Percentiles rank a stretch among this genome's conserved stretches.
These are phyloP conservation scores for Pelargonium nanum DNA, from an alignment of 345 rosid species.

Conservation along the genomic window DNA sequence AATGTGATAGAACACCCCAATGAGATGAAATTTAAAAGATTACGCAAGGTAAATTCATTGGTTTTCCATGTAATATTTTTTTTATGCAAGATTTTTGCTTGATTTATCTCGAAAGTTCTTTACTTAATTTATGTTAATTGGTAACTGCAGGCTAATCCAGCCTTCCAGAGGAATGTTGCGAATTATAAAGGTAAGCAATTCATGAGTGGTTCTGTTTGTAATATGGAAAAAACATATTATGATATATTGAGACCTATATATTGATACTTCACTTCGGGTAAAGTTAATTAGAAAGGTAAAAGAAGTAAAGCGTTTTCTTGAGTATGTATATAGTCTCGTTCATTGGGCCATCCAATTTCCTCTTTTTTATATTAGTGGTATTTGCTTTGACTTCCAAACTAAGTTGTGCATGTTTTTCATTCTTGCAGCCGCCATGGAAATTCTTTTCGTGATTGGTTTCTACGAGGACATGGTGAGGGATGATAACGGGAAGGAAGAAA, in stretches of 20 bases:
- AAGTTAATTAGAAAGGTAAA: neutral
- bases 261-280: neutral
- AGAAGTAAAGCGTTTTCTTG: neutral
- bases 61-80: neutral
- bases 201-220: neutral
- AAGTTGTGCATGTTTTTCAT: neutral
- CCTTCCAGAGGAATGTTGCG: constrained; percentile 51
- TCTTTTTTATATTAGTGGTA: too few species aligned
- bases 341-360: too few species aligned
- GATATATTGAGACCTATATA: neutral
- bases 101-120: neutral
- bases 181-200: constrained; percentile 43
- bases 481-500: constrained; percentile 42
- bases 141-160: constrained; percentile 61
- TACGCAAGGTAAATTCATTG: constrained; percentile 51
- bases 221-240: neutral
- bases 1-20: constrained; percentile 73
- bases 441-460: constrained; percentile 66
- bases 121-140: neutral
- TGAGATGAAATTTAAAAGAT: constrained; percentile 59
- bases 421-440: constrained; percentile 70
- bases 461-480: constrained; percentile 45
- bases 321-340: neutral
- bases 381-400: neutral
- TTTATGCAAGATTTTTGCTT: neutral